Evolutionary conservation across 1,139 yeast genomes (phyloP), one percentile per base, ranked within the genome.

Genomic region (Casaregolazyma suthepensis): DNA sequence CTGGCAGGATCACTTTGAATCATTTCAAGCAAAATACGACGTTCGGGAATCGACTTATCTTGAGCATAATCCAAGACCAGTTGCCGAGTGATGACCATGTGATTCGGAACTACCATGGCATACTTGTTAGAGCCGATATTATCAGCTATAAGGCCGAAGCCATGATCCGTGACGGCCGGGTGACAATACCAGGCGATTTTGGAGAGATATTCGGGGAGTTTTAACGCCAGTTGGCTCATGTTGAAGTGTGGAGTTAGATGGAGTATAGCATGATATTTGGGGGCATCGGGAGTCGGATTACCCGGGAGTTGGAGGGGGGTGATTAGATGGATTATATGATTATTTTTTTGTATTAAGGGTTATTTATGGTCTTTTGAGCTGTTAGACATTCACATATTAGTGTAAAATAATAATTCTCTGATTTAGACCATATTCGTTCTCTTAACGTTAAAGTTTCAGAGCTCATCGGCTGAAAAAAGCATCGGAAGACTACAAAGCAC

Each of bases 21-120:
- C 48, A 55, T 57, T 19, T 57, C 59, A 5, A 48, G 48, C 6
- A 50, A 52, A 26, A 66, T 52, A 56, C 63, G 54, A 20, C 46
- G n/a, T 12, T 50, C 46, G 40, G 66, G 57, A 31, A 52, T 45
- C 10, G 54, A 51, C 48, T 59, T 57, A 17, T 53, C 46, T 12
- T 49, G 37, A 12, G 65, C 60, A 44, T 61, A 55, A 45, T 57
- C 57, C 7, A 51, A 17, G 5, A 66, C 55, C 4, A 52, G 46
- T 2, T 57, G 44, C 19, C 54, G 56, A 31, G 56, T 59, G 29
- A 66, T 53, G 10, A 61, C 45, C 45, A 47, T 17, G 22, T 60
- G 50, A 10, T 48, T 45, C 10, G 69, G 67, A 15, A 66, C 63
- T 5, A 38, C 23, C n/a, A 60, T 55, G 22, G 62, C 52, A 9